phyloP scores from a whole-genome alignment of 1,284 basidiomycete species.

The Ustilago trichophora region DNA sequence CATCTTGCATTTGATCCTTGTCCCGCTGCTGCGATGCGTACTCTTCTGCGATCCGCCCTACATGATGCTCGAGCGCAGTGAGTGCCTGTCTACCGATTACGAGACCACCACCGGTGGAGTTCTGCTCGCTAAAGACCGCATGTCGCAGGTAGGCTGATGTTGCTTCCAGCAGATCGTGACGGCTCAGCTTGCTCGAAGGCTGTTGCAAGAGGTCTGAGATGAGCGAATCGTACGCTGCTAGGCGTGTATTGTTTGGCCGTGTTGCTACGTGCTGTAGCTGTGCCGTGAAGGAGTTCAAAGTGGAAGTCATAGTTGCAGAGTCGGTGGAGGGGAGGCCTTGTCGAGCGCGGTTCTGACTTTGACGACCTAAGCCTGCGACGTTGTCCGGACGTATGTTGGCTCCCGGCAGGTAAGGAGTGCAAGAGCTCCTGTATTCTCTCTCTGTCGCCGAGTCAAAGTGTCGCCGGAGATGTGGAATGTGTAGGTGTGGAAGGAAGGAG shows the following conservation, averaged over 20 bases:
- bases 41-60: slow-evolving; percentile 71
- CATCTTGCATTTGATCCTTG: slow-evolving; percentile 25
- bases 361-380: too few species aligned
- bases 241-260: slow-evolving; percentile 31
- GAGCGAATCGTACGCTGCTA: slow-evolving; percentile 19
- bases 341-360: too few species aligned
- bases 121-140: slow-evolving; percentile 78
- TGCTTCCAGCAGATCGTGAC: slow-evolving; percentile 23
- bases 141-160: slow-evolving; percentile 73
- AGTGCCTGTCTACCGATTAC: slow-evolving; percentile 86
- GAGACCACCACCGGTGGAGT: slow-evolving; percentile 72
- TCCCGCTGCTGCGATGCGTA: slow-evolving; percentile 71
- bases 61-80: slow-evolving; percentile 73
- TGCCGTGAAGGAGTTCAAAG: slow-evolving; percentile 14
- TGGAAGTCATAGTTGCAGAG: slow-evolving; percentile 12
- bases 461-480: too few species aligned
- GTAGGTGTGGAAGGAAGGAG: too few species aligned
- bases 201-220: slow-evolving; percentile 25
- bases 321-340: background rate
- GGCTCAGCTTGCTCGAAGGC: slow-evolving; percentile 15
- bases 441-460: too few species aligned
- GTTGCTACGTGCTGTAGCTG: slow-evolving; percentile 30
- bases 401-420: too few species aligned
- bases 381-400: too few species aligned
- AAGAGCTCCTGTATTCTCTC: too few species aligned